Base-by-base conservation (phyloP, 352 stramenopile species). In the Pythium chondricola region DNA sequence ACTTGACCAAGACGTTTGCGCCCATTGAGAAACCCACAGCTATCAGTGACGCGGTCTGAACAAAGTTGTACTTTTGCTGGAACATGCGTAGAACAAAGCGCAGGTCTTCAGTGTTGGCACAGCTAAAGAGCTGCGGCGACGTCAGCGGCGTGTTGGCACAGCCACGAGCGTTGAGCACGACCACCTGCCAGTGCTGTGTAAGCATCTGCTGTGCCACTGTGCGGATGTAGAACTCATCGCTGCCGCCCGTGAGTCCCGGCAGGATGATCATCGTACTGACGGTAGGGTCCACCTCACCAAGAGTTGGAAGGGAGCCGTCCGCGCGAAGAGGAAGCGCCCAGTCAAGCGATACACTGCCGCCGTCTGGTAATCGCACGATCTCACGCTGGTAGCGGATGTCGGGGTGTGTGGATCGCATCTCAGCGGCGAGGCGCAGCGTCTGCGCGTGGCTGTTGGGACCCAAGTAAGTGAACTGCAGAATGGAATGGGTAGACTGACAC, bases 1-100 rank as follows among this genome's bases (percentile, higher is more conserved):
- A 89, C 56, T 92, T 92, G 36, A 85, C 72, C 37, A 92, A 52
- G 4, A 89, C 71, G 39, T 89, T 87, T 4, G 72, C 75, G 6
- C 74, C 77, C 60, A 89, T 77, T 5, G 77, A 89, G 47, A 85
- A 89, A 2, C 77, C 77, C 24, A 84, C 45, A 17, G 65, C 74
- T 14, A 87, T 26, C 35, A 83, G 65, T 27, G 63, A 54, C 24
- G 35, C 40, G 18, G 30, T 39, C 11, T 78, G 52, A 2, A 26
- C 4, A 45, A 85, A 82, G 27, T 58, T 39, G 61, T 83, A 83
- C 41, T 63, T 70, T 2, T 63, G 46, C 16, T 40, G 37, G 2
- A 89, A 45, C 24, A 64, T 61, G 41, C 59, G 38, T 2, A 69
- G 52, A 16, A 83, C 67, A 21, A 67, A 59, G 18, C 74, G 74